Evolutionary conservation across 2,329 filamentous ascomycete species (phyloP), one percentile per base, ranked within the genome.

Genomic region (Trichoderma sp.): DNA sequence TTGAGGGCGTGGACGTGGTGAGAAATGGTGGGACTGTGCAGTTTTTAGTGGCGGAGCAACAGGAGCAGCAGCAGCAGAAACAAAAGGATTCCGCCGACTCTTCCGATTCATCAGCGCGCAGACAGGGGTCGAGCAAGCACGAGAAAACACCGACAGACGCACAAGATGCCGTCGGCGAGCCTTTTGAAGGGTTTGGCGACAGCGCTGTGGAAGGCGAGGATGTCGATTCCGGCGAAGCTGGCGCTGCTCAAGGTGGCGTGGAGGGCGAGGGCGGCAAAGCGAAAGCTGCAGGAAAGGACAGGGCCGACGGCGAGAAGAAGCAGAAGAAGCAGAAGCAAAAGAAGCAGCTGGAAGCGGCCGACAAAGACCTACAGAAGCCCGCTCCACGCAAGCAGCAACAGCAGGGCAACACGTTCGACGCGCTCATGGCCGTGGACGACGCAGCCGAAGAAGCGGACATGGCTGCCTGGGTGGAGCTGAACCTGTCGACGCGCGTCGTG

Each of bases 1-100:
- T 98, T 54, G 91, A 96, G 17, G 92, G 91, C 59, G 91, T 99
- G 1, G 91, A 97, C 34, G 83, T 99, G n/a, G 81, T 96, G 48
- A 86, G 84, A 67, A 82, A 89, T 34, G 87, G 87, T 7, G 78
- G 82, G 60, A 82, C 79, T 6, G 77, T 89, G 30, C 80, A 84
- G 71, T 89, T 89, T 76, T 78, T 88, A 70, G 74, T 80, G 44
- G 69, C 69, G 26, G 69, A 72, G 63, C 65, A 63, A 57, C 64
- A 61, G 43, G 55, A 72, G 63, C 65, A 63, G 59, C 64, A 61
- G 21, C 21, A 52, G 50, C 65, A 61, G 39, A 39, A 39, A 39
- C 57, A 52, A 50, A 9, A 59, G 24, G 59, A 64, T 52, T 66
- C 66, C 43, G 69, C 66, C 43, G 69, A 72, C 51, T 67, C 67